Conservation (phyloP, 164 flowering plant species). For the Paratinospora sagittata region DNA sequence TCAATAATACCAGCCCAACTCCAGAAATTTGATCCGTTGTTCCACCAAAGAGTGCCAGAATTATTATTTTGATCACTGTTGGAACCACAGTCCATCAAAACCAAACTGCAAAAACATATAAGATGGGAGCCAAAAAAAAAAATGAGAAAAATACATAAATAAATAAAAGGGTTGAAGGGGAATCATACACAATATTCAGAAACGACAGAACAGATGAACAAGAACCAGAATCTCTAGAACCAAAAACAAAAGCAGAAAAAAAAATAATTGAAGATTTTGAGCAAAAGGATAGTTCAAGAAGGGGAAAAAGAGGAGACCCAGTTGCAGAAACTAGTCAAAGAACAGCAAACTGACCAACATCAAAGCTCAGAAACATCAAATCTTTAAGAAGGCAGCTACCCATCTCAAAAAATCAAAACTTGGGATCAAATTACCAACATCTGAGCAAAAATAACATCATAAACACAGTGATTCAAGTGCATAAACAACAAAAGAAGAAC, state of each 20-base stretch:
- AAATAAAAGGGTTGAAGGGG: neutral
- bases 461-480: neutral
- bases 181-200: too few relatives aligned
- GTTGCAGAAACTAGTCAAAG: neutral
- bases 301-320: neutral
- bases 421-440: conserved; percentile 6
- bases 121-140: neutral
- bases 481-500: neutral
- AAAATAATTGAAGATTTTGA: neutral
- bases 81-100: conserved; percentile 20
- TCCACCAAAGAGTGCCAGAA: conserved; percentile 12
- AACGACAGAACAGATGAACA: too few relatives aligned
- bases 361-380: neutral
- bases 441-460: neutral
- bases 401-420: conserved; percentile 12
- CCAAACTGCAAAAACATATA: conserved; percentile 11
- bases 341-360: neutral
- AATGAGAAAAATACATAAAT: neutral
- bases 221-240: too few relatives aligned
- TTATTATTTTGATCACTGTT: conserved; percentile 5
- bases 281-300: neutral
- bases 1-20: conserved; percentile 20
- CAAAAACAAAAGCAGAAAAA: too few relatives aligned
- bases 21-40: conserved; percentile 16
- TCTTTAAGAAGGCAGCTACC: neutral